Conservation (phyloP, 805 yeast species). For the Torulaspora franciscae region DNA sequence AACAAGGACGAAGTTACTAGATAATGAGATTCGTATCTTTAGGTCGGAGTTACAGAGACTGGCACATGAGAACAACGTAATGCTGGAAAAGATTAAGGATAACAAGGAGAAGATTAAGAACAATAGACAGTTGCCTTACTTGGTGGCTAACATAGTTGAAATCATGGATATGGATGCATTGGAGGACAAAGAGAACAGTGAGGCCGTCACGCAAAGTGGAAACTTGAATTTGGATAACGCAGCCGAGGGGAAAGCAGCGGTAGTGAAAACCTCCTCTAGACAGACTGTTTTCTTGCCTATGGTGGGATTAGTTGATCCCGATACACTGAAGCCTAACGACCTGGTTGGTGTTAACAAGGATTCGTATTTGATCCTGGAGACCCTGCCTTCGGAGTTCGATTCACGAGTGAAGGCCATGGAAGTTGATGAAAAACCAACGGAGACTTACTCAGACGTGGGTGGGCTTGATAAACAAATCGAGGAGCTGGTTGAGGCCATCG, state of each 20-base stretch:
- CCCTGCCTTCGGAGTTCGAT: conserved; percentile 95
- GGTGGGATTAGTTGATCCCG: conserved; percentile 92
- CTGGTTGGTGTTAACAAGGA: conserved; percentile 97
- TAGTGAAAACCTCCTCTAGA: conserved; percentile 93
- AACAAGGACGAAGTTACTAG: conserved; percentile 81
- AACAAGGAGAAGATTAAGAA: conserved; percentile 94
- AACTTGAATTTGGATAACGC: conserved; percentile 89
- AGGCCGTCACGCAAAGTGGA: conserved; percentile 76
- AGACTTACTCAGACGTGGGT: conserved; percentile 95
- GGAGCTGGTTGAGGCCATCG: conserved; percentile 97
- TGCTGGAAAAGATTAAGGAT: conserved; percentile 90
- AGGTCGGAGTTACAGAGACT: conserved; percentile 85
- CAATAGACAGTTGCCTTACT: conserved; percentile 90
- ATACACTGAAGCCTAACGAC: conserved; percentile 91
- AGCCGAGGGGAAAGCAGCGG: conserved; percentile 94
- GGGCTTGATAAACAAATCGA: conserved; percentile 98
- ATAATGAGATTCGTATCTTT: conserved; percentile 93
- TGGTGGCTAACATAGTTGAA: conserved; percentile 96
- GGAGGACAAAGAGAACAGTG: conserved; percentile 57
- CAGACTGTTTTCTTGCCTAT: conserved; percentile 95
- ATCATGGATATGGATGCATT: conserved; percentile 82
- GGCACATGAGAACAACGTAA: conserved; percentile 86
- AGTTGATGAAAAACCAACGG: conserved; percentile 97
- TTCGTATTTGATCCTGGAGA: conserved; percentile 86
- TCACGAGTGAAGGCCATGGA: conserved; percentile 98